phyloP scores from a whole-genome alignment of 352 stramenopile species.

The Pythium sukuiense region DNA sequence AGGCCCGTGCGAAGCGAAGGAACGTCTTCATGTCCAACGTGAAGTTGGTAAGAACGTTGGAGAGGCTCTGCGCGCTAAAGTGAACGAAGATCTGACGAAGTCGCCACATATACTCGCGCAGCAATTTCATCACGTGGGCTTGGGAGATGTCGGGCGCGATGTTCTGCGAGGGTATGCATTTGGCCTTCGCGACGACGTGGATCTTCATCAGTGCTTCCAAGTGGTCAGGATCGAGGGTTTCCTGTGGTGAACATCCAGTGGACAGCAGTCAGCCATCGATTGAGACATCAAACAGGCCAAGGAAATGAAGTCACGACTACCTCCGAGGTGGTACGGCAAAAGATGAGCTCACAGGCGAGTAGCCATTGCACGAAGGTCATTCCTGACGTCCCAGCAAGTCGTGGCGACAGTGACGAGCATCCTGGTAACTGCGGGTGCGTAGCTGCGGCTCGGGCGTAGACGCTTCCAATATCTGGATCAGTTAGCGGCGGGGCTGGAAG shows the following conservation, averaged over 20 bases:
- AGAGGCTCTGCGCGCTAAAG: slow-evolving; percentile 62
- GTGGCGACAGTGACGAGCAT: background rate
- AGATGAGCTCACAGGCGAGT: slow-evolving; percentile 45
- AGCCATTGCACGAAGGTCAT: slow-evolving; percentile 63
- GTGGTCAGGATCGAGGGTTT: slow-evolving; percentile 15
- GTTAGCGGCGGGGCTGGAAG: slow-evolving; percentile 35
- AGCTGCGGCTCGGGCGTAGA: slow-evolving; percentile 34
- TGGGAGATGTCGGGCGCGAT: slow-evolving; percentile 70
- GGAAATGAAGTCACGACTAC: background rate
- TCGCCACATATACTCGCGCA: slow-evolving; percentile 67
- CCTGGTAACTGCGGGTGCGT: background rate
- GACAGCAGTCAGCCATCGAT: background rate
- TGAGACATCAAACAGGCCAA: background rate
- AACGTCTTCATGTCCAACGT: slow-evolving; percentile 65
- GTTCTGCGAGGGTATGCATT: slow-evolving; percentile 57
- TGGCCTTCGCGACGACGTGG: slow-evolving; percentile 51
- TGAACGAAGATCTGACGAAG: slow-evolving; percentile 81
- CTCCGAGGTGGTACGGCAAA: slow-evolving; percentile 32
- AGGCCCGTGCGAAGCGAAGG: slow-evolving; percentile 63
- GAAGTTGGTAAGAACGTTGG: slow-evolving; percentile 53
- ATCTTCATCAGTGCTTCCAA: slow-evolving; percentile 49
- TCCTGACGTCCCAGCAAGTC: slow-evolving; percentile 15
- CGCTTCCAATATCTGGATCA: slow-evolving; percentile 56
- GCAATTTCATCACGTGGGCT: slow-evolving; percentile 64
- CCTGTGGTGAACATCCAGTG: background rate